Conservation (phyloP, 768 basidiomycete genomes). For the Hemileccinum rubropunctum region DNA sequence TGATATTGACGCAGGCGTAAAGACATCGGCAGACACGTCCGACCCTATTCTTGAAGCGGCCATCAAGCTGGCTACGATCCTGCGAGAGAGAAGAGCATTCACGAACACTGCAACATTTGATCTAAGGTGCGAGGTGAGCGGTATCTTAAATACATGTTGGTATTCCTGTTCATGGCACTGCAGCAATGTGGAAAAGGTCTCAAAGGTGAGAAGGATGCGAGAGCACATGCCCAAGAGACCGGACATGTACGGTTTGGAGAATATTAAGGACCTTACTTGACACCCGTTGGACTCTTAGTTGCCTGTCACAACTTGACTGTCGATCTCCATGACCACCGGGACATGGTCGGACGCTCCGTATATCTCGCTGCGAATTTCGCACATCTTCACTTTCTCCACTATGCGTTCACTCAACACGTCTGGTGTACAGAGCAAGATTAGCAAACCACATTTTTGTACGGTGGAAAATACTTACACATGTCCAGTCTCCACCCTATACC, state of each 20-base stretch:
- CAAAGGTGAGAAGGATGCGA: conserved; percentile 92
- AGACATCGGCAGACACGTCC: conserved; percentile 34
- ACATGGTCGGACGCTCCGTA: conserved; percentile 88
- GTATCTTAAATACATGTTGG: neutral
- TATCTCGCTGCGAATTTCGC: conserved; percentile 82
- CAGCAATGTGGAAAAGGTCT: conserved; percentile 81
- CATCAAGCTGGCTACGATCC: conserved; percentile 63
- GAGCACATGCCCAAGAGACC: conserved; percentile 81
- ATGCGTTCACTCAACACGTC: conserved; percentile 77
- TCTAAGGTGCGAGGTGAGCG: conserved; percentile 77
- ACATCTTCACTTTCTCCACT: conserved; percentile 63
- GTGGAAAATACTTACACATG: conserved; percentile 54
- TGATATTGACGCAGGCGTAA: conserved; percentile 21
- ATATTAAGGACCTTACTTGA: conserved; percentile 44
- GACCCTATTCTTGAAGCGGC: conserved; percentile 65
- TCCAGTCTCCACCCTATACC: conserved; percentile 88
- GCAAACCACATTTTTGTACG: neutral
- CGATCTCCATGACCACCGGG: conserved; percentile 76
- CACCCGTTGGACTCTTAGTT: neutral
- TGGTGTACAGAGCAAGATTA: conserved; percentile 28
- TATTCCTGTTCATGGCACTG: conserved; percentile 5
- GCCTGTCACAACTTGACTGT: conserved; percentile 37
- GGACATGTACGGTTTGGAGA: conserved; percentile 86
- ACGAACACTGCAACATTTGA: conserved; percentile 94
- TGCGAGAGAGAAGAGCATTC: conserved; percentile 77